These are phyloP conservation scores for Fusarium sp. DNA, from an alignment of 2,329 filamentous ascomycete genomes.

Conservation along the genomic window DNA sequence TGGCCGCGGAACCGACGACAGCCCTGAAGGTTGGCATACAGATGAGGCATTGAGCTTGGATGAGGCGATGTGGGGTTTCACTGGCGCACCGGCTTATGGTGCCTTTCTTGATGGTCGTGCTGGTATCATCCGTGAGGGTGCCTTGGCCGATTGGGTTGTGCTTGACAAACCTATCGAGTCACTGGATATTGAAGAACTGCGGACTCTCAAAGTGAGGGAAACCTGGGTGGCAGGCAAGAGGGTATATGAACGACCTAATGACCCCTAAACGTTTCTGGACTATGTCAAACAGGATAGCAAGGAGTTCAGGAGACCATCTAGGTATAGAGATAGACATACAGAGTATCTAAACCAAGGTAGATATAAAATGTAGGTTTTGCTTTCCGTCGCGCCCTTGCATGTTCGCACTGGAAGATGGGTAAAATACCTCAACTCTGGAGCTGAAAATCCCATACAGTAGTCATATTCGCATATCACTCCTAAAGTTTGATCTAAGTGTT, in stretches of 20 bases:
- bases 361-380: slow-evolving; percentile 9
- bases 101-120: slow-evolving; percentile 72
- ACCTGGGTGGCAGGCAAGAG: slow-evolving; percentile 76
- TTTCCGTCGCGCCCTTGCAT: background rate
- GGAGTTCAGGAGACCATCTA: slow-evolving; percentile 2
- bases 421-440: background rate
- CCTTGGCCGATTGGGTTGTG: slow-evolving; percentile 80
- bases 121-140: slow-evolving; percentile 72
- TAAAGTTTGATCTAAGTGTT: slow-evolving; percentile 8
- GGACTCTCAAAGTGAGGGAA: slow-evolving; percentile 70
- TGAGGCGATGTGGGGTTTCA: slow-evolving; percentile 75
- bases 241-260: slow-evolving; percentile 57
- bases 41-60: slow-evolving; percentile 72
- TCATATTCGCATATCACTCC: background rate
- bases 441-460: background rate
- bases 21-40: slow-evolving; percentile 68
- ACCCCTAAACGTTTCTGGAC: background rate
- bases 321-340: background rate
- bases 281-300: background rate
- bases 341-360: background rate
- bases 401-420: background rate
- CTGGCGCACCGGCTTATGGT: slow-evolving; percentile 70
- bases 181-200: slow-evolving; percentile 66
- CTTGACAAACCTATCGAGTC: slow-evolving; percentile 70
- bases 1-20: slow-evolving; percentile 64